These are phyloP conservation scores for Xylariaceae sp. DNA, from an alignment of 2,329 filamentous ascomycete species.

Conservation along the genomic window DNA sequence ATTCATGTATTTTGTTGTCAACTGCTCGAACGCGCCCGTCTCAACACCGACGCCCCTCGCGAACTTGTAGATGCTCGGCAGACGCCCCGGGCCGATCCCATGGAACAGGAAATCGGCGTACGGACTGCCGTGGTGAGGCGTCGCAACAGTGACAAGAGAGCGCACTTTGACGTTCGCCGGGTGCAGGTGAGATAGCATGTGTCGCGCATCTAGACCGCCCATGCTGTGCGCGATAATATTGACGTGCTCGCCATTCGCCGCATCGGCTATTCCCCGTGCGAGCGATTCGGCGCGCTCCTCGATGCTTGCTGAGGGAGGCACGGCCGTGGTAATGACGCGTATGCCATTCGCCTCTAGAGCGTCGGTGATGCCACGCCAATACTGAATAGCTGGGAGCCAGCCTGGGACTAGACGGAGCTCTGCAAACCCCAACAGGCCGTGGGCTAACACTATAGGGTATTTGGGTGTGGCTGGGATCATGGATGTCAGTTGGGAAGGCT, in stretches of 20 bases:
- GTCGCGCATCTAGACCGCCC: slow-evolving; percentile 62
- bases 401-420: slow-evolving; percentile 48
- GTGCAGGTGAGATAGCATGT: slow-evolving; percentile 57
- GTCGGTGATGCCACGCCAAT: slow-evolving; percentile 62
- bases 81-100: slow-evolving; percentile 40
- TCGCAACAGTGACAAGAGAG: slow-evolving; percentile 52
- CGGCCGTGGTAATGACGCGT: slow-evolving; percentile 56
- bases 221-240: slow-evolving; percentile 72
- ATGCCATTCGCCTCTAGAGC: slow-evolving; percentile 51
- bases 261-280: slow-evolving; percentile 48
- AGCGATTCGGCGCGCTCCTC: slow-evolving; percentile 56
- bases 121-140: slow-evolving; percentile 51
- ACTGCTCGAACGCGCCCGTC: slow-evolving; percentile 57
- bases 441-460: slow-evolving; percentile 61
- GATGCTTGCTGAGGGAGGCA: slow-evolving; percentile 59
- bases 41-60: slow-evolving; percentile 50
- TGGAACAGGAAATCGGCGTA: slow-evolving; percentile 54
- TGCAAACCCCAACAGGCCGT: slow-evolving; percentile 62
- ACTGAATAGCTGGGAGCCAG: slow-evolving; percentile 53
- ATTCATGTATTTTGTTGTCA: slow-evolving; percentile 56
- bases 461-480: slow-evolving; percentile 48
- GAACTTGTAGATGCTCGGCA: slow-evolving; percentile 53
- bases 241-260: slow-evolving; percentile 53
- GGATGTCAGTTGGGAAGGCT: slow-evolving; percentile 2
- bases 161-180: slow-evolving; percentile 45